Conservation (phyloP, 2,329 filamentous ascomycete species). For the Aspergillus sp. region DNA sequence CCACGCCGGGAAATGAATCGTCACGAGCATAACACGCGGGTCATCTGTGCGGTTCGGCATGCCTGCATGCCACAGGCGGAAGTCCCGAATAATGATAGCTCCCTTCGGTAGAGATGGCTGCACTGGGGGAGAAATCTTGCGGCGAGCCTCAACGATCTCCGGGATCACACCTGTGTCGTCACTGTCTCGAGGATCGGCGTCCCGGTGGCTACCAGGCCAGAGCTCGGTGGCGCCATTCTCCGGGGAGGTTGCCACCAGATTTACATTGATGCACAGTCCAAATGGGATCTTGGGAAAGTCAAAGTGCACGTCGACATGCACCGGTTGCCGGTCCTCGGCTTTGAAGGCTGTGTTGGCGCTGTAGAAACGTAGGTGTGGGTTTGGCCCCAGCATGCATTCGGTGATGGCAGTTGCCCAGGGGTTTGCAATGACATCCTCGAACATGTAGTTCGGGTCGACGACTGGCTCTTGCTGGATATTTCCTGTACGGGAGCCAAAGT, state of each 20-base stretch:
- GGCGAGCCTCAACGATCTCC: slow-evolving; percentile 35
- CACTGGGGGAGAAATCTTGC: slow-evolving; percentile 37
- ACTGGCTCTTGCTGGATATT: slow-evolving; percentile 49
- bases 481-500: slow-evolving; percentile 33
- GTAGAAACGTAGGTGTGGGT: slow-evolving; percentile 40
- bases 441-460: slow-evolving; percentile 36
- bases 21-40: slow-evolving; percentile 50
- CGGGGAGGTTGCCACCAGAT: slow-evolving; percentile 48
- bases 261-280: slow-evolving; percentile 51
- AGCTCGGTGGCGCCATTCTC: slow-evolving; percentile 55
- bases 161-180: slow-evolving; percentile 32
- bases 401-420: slow-evolving; percentile 40
- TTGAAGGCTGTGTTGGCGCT: slow-evolving; percentile 46
- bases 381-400: slow-evolving; percentile 43
- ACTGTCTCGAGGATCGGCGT: slow-evolving; percentile 33
- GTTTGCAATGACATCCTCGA: slow-evolving; percentile 43
- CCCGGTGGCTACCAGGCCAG: slow-evolving; percentile 54
- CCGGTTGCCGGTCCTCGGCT: slow-evolving; percentile 41
- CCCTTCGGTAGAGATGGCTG: slow-evolving; percentile 49
- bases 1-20: slow-evolving; percentile 44
- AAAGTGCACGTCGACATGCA: slow-evolving; percentile 48
- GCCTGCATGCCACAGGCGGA: slow-evolving; percentile 54
- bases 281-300: slow-evolving; percentile 55
- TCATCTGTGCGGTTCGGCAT: slow-evolving; percentile 50
- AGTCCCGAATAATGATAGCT: slow-evolving; percentile 49